A percentile compares a stretch with the other conserved stretches of the same genome.
Evolutionary conservation across 441 rosid species (phyloP).

Genomic region (Populus hybrid): DNA sequence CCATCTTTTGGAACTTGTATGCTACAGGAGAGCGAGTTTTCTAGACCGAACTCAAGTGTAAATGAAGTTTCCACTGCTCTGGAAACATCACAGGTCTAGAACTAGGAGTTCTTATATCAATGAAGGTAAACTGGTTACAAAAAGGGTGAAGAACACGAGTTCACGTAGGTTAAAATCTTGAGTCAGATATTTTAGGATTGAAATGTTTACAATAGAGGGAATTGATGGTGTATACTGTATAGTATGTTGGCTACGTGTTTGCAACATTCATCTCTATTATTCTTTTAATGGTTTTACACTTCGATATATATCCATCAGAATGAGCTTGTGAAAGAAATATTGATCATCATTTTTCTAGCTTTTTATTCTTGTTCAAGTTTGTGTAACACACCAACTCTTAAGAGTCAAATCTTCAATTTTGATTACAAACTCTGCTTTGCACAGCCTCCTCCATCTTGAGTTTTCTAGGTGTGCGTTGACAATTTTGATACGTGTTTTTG

Average conservation of each 20-base stretch:
- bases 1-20: slow-evolving; percentile 67
- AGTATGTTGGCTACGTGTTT: background rate
- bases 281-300: background rate
- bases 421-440: no score
- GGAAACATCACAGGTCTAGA: background rate
- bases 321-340: background rate
- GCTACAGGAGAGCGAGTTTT: slow-evolving; percentile 89
- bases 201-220: background rate
- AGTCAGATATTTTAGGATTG: background rate
- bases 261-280: background rate
- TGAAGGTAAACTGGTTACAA: no score
- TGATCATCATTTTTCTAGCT: background rate
- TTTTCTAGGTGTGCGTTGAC: background rate
- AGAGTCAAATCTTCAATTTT: no score
- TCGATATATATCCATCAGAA: background rate
- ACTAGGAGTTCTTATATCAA: background rate
- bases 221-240: background rate
- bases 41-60: slow-evolving; percentile 12
- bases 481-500: no score
- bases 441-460: no score
- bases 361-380: background rate
- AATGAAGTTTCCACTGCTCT: background rate
- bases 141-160: background rate
- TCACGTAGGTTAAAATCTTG: background rate
- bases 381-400: background rate